phyloP scores from a whole-genome alignment of 2,329 filamentous ascomycete genomes.

The Fusarium nelsonii region DNA sequence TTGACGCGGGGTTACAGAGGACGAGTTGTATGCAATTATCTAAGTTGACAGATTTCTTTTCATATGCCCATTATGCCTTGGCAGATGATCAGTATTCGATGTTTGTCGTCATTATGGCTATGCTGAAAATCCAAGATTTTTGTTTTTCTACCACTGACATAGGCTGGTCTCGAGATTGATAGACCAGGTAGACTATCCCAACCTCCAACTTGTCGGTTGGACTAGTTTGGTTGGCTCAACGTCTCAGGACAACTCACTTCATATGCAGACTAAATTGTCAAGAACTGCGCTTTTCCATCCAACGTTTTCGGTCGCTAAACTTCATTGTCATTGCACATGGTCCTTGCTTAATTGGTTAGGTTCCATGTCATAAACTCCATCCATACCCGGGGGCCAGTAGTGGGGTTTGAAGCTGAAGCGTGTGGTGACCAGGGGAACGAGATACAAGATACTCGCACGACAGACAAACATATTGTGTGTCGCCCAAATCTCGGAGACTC shows the following conservation, averaged over 20 bases:
- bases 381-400: constrained; percentile 17
- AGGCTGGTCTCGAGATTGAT: constrained; percentile 10
- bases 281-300: constrained; percentile 16
- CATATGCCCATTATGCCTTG: constrained; percentile 6
- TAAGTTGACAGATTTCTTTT: constrained; percentile 19
- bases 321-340: constrained; percentile 35
- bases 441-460: constrained; percentile 35
- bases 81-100: constrained; percentile 7
- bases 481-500: constrained; percentile 23
- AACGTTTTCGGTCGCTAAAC: constrained; percentile 16
- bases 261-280: constrained; percentile 21
- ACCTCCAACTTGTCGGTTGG: constrained; percentile 7
- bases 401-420: constrained; percentile 27
- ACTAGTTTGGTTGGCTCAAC: constrained; percentile 14
- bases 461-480: constrained; percentile 8
- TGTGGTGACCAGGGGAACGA: constrained; percentile 26
- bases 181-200: constrained; percentile 14
- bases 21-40: constrained; percentile 4
- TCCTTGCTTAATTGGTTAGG: constrained; percentile 44
- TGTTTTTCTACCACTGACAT: not conserved
- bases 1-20: constrained; percentile 26
- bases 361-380: constrained; percentile 6
- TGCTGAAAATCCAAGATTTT: constrained; percentile 1
- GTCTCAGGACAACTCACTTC: constrained; percentile 29
- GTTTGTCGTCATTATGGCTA: not conserved